Evolutionary conservation across 768 basidiomycete genomes (phyloP).

Genomic region (Leccinum pellstonianum): DNA sequence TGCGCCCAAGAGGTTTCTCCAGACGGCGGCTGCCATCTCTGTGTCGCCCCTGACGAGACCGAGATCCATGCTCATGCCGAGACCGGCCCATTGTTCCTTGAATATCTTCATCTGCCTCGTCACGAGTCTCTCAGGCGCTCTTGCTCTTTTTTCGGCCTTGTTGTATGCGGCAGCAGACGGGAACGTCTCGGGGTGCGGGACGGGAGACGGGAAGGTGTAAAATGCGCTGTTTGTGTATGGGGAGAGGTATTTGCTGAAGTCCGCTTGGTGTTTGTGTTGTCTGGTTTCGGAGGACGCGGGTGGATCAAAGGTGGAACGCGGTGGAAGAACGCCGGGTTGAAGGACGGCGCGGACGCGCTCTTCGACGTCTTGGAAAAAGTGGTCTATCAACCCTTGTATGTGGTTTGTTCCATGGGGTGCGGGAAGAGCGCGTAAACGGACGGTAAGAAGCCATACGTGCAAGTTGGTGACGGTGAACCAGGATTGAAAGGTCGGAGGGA

Average conservation of each 20-base stretch:
- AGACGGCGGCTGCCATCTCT: conserved; percentile 83
- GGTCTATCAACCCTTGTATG: conserved; percentile 83
- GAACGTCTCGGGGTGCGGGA: conserved; percentile 26
- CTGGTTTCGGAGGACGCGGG: not conserved
- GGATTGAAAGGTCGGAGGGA: conserved; percentile 93
- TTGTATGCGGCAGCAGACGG: conserved; percentile 27
- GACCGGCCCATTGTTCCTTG: conserved; percentile 88
- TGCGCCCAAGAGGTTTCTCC: conserved; percentile 89
- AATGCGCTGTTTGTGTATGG: conserved; percentile 24
- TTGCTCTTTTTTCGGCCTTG: conserved; percentile 35
- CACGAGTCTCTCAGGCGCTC: conserved; percentile 76
- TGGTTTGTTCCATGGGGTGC: conserved; percentile 61
- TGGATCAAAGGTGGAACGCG: conserved; percentile 18
- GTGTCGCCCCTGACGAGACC: conserved; percentile 73
- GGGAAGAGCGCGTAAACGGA: conserved; percentile 83
- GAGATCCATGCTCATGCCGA: conserved; percentile 76
- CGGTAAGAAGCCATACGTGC: conserved; percentile 88
- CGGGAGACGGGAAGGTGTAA: conserved; percentile 29
- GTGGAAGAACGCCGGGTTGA: conserved; percentile 46
- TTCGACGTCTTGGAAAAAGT: conserved; percentile 94
- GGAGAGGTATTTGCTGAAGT: conserved; percentile 23
- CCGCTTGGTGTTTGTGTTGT: conserved; percentile 21
- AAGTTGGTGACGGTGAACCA: conserved; percentile 95
- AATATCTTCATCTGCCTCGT: conserved; percentile 88
- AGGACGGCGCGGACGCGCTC: conserved; percentile 83